These are phyloP conservation scores for Sphaerostilbella broomeana DNA, from an alignment of 2,329 filamentous ascomycete genomes.

Conservation along the genomic window DNA sequence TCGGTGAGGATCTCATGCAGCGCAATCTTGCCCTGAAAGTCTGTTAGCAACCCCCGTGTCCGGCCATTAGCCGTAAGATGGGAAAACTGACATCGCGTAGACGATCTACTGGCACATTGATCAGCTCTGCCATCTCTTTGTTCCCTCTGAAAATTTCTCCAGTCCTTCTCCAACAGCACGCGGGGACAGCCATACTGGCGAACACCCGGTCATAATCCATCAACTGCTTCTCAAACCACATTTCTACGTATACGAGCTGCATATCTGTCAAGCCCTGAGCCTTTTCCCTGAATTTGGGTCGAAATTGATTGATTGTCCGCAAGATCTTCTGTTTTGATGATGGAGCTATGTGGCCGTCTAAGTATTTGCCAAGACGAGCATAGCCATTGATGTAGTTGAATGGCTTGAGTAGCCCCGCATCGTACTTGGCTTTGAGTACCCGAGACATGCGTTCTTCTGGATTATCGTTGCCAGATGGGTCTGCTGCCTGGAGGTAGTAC, in stretches of 20 bases:
- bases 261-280: conserved; percentile 89
- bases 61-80: background rate
- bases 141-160: conserved; percentile 97
- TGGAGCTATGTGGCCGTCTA: conserved; percentile 80
- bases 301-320: conserved; percentile 83
- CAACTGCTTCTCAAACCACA: conserved; percentile 96
- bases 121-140: conserved; percentile 96
- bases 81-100: conserved; percentile 69
- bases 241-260: conserved; percentile 89
- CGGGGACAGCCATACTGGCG: conserved; percentile 96
- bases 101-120: conserved; percentile 84
- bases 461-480: conserved; percentile 76
- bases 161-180: conserved; percentile 93
- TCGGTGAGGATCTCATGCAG: conserved; percentile 95
- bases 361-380: conserved; percentile 79
- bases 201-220: conserved; percentile 99
- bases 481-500: conserved; percentile 95
- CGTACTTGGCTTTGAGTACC: conserved; percentile 89
- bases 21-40: conserved; percentile 76
- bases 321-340: conserved; percentile 85
- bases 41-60: background rate
- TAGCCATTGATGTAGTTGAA: conserved; percentile 99
- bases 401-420: conserved; percentile 86
- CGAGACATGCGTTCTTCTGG: conserved; percentile 95
- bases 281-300: conserved; percentile 92